phyloP scores from a whole-genome alignment of 1,284 basidiomycete genomes.

The Heterobasidion irregulare region DNA sequence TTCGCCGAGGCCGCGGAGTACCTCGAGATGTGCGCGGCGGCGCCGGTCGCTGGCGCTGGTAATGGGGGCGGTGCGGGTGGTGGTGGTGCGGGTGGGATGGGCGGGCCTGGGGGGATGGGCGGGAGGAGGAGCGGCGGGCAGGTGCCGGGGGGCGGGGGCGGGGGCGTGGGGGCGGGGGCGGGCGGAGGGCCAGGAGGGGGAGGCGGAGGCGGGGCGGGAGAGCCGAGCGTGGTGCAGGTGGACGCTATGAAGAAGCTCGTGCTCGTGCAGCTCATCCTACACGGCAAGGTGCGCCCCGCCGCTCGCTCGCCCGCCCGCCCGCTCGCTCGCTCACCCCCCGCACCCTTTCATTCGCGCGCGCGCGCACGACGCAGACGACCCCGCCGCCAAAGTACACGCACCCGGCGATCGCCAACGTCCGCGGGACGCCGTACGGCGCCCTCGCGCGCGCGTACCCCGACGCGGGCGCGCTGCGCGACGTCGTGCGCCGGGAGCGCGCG shows the following conservation, averaged over 20 bases:
- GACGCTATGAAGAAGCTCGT: conserved; percentile 81
- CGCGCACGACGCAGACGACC: conserved; percentile 30
- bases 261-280: conserved; percentile 66
- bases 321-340: too few species aligned
- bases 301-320: too few species aligned
- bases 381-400: conserved; percentile 65
- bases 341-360: too few species aligned
- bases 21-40: conserved; percentile 70
- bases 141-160: conserved; percentile 4
- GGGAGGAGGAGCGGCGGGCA: background rate
- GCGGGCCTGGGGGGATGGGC: background rate
- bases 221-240: conserved; percentile 53
- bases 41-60: conserved; percentile 48
- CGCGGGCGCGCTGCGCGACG: conserved; percentile 29
- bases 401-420: conserved; percentile 28
- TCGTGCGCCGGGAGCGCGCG: conserved; percentile 44
- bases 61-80: too few species aligned
- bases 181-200: conserved; percentile 3
- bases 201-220: conserved; percentile 8
- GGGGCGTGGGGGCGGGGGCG: conserved; percentile 4
- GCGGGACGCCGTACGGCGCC: conserved; percentile 36
- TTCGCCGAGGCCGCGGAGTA: conserved; percentile 64
- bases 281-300: conserved; percentile 49
- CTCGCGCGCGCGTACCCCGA: conserved; percentile 58
- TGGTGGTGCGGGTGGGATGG: too few species aligned